Percentiles rank a stretch among this genome's conserved stretches.
phyloP scores from a whole-genome alignment of 2,329 filamentous ascomycete genomes.

The Macroventuria anomochaeta region DNA sequence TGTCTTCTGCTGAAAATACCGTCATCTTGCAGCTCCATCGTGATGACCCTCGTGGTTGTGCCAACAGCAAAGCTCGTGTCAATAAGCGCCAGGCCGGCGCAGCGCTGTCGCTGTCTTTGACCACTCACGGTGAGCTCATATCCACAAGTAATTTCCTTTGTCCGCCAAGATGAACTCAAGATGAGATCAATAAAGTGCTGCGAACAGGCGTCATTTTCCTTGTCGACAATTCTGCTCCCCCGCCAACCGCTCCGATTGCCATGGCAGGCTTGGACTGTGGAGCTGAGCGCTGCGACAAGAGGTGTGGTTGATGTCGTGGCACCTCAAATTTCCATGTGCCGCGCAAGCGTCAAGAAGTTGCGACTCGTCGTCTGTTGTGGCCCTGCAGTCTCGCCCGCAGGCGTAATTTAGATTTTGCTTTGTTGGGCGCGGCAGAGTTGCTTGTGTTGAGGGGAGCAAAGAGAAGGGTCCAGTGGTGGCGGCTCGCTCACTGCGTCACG shows the following conservation, averaged over 20 bases:
- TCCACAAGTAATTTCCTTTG: slow-evolving; percentile 41
- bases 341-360: slow-evolving; percentile 5
- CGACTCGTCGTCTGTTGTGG: slow-evolving; percentile 6
- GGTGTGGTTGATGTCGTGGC: slow-evolving; percentile 18
- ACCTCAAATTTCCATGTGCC: slow-evolving; percentile 9
- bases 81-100: slow-evolving; percentile 24
- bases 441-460: slow-evolving; percentile 7
- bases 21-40: slow-evolving; percentile 9
- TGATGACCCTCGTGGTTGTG: slow-evolving; percentile 2
- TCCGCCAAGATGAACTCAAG: slow-evolving; percentile 29
- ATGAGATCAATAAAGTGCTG: slow-evolving; percentile 34
- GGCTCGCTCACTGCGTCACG: neutral
- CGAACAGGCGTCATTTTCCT: slow-evolving; percentile 29
- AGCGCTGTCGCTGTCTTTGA: slow-evolving; percentile 24
- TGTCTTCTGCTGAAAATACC: slow-evolving; percentile 1
- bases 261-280: slow-evolving; percentile 19
- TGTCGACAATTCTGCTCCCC: slow-evolving; percentile 15
- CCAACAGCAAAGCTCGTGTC: slow-evolving; percentile 24
- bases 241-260: slow-evolving; percentile 20
- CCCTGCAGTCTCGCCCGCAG: slow-evolving; percentile 3
- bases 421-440: slow-evolving; percentile 8
- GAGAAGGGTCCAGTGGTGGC: neutral
- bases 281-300: slow-evolving; percentile 16
- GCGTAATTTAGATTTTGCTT: neutral
- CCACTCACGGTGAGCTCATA: slow-evolving; percentile 27